Base-by-base conservation (phyloP, 805 yeast genomes). In the Saccharomyces jurei region DNA sequence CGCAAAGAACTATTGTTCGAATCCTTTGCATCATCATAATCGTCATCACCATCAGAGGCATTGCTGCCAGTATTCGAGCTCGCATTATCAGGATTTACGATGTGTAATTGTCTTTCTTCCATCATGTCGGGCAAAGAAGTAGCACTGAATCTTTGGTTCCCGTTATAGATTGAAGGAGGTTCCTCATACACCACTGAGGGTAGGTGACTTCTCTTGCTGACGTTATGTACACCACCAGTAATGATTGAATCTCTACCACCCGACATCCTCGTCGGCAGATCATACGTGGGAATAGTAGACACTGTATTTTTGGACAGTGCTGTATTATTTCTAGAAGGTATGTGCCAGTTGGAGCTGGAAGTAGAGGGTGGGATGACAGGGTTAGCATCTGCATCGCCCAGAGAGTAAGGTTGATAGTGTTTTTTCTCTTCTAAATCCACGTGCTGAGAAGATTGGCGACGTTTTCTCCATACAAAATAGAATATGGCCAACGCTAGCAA, bases 111-210 rank as follows among this genome's bases (percentile, higher is more conserved):
- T 57, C 79, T 69, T 6, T 79, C 79, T 50, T 61, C 57, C 55
- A 58, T 57, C 53, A 62, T 61, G 61, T 80, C 83, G 0, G 83
- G 83, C 53, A 80, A 67, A 9, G 82, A 78, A 25, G 83, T 82
- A 56, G 79, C 75, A 61, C 82, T 78, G 57, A 80, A 70, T 57
- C 82, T 71, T 56, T 80, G 73, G 50, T 81, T 74, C 17, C 82
- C 83, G 31, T 57, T 60, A 44, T 62, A 65, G 54, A 64, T 64
- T 55, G 73, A 78, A 6, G 71, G 65, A 21, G 60, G 60, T 32
- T 58, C 60, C 41, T 58, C 60, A 48, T 56, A 56, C 4, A 58
- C 60, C n/a, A 58, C 56, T 9, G 60, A 58, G 22, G 60, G 60
- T 46, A 56, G 51, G 21, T 49, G 44, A 17, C 44, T 36, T 36